phyloP scores from a whole-genome alignment of 352 stramenopile genomes.

The Globisporangium heterothallicum region DNA sequence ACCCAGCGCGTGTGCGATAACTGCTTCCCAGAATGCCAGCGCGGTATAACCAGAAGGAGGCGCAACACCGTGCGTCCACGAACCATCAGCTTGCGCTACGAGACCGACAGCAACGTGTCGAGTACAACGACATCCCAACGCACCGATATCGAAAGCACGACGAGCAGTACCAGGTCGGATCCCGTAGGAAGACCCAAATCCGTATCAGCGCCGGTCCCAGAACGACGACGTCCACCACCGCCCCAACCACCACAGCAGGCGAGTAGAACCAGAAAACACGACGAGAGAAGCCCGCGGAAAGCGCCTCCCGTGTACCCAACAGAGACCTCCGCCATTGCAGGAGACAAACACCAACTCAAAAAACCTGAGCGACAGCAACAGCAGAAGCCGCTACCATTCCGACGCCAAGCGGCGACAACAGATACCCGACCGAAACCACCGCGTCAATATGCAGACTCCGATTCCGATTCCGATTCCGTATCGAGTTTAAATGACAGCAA shows the following conservation, averaged over 20 bases:
- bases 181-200: not conserved
- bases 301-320: no score
- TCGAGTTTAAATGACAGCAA: slow-evolving; percentile 15
- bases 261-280: not conserved
- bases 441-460: slow-evolving; percentile 2
- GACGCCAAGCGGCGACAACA: slow-evolving; percentile 8
- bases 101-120: slow-evolving; percentile 9
- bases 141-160: slow-evolving; percentile 9
- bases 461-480: slow-evolving; percentile 7
- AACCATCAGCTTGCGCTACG: slow-evolving; percentile 9
- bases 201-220: not conserved
- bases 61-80: slow-evolving; percentile 15
- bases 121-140: slow-evolving; percentile 2
- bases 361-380: no score
- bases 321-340: not conserved
- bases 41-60: slow-evolving; percentile 11
- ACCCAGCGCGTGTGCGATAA: slow-evolving; percentile 70
- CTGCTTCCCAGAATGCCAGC: slow-evolving; percentile 54
- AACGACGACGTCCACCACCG: no score
- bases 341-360: not conserved
- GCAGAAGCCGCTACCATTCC: not conserved
- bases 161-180: not conserved
- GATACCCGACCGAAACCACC: slow-evolving; percentile 2
- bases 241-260: no score
- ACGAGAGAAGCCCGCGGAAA: not conserved